phyloP scores from a whole-genome alignment of 495 filamentous ascomycete genomes.

The Letharia columbiana region DNA sequence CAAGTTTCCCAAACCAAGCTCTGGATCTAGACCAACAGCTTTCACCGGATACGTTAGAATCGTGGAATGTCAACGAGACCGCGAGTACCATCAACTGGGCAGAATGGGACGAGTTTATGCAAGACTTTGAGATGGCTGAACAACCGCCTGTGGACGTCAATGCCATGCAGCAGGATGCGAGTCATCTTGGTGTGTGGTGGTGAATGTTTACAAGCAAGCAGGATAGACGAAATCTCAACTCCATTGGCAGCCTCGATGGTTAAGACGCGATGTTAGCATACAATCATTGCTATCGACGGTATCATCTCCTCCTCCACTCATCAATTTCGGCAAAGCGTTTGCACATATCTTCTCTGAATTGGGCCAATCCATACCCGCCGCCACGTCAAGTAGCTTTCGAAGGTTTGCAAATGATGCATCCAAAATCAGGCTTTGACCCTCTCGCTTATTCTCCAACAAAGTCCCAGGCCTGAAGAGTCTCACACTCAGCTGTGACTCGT shows the following conservation, averaged over 20 bases:
- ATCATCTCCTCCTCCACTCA: not conserved
- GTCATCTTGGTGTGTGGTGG: constrained; percentile 19
- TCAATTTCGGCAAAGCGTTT: not conserved
- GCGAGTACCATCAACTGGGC: constrained; percentile 29
- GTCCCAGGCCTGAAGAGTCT: constrained; percentile 39
- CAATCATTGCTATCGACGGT: not conserved
- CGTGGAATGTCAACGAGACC: constrained; percentile 13
- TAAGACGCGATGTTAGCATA: not conserved
- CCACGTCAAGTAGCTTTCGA: constrained; percentile 39
- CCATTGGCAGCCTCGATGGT: not conserved
- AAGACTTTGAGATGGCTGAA: constrained; percentile 38
- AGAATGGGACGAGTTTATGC: constrained; percentile 45
- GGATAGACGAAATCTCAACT: constrained; percentile 4
- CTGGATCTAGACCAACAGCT: constrained; percentile 6
- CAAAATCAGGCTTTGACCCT: constrained; percentile 33
- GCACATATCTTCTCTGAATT: too few relatives aligned
- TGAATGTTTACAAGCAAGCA: not conserved
- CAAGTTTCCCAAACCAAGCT: not conserved
- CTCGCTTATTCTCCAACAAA: constrained; percentile 33
- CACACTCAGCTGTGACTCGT: constrained; percentile 31
- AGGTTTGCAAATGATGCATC: constrained; percentile 25
- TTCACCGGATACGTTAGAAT: not conserved
- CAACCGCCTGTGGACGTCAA: constrained; percentile 3
- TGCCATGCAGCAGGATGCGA: not conserved
- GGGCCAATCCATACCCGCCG: constrained; percentile 33